Base-by-base conservation (phyloP, 1,284 basidiomycete genomes). In the Coniophora puteana region DNA sequence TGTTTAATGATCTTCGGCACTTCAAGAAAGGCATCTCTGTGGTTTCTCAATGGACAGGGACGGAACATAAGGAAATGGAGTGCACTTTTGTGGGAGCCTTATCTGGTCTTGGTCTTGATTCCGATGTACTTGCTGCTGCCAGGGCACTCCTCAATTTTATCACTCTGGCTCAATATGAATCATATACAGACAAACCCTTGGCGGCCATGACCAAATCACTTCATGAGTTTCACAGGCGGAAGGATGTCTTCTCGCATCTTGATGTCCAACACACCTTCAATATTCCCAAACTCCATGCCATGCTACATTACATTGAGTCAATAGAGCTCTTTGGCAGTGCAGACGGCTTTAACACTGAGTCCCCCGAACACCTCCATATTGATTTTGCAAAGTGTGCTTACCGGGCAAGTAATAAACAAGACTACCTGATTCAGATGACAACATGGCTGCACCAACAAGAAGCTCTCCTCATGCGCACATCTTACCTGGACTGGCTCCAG, bases 371-470 rank as follows among this genome's bases (percentile, higher is more conserved):
- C 10, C 38, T 40, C 13, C 42, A 44, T 20, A 44, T 44, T 5
- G 32, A 44, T n/a, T 44, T 27, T 8, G 25, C 42, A 8, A 44
- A 44, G 11, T 36, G 40, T 2, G 31, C 38, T 12, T 61, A 55
- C 36, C 44, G 48, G 1, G 51, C 55, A 1, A 55, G 49, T 29
- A 59, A 57, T 38, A 49, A 48, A 12, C 46, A 45, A 3, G 55
- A 59, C 23, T 54, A 53, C 14, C 30, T 45, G 3, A 44, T 47
- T 18, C 58, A 61, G 30, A 59, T 58, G 54, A 40, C 50, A 3
- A 31, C 46, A 8, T 59, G 55, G 54, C 49, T 58, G 4, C 47
- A 49, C 29, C 44, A 50, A 3, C 54, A 54, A 24, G 55, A 59
- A 31, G 49, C 48, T 0, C 38, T 54, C 3, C 38, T 35, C 17